These are phyloP conservation scores for Fraxinus baroniana DNA, from an alignment of 305 asterid genomes.

Conservation along the genomic window DNA sequence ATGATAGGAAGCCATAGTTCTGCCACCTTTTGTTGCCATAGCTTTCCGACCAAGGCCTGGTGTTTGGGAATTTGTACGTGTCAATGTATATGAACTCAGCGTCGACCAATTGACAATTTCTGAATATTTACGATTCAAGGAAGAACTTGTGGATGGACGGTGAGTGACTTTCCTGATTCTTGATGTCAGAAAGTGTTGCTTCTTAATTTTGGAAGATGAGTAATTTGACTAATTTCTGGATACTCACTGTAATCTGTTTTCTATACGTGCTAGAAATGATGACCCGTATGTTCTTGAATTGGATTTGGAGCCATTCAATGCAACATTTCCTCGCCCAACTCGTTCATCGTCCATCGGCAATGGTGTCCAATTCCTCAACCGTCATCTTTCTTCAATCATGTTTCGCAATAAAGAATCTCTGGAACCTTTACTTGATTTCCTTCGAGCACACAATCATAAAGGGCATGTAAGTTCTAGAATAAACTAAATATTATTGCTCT, in stretches of 20 bases:
- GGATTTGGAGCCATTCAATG: slow-evolving; percentile 98
- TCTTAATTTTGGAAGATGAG: background rate
- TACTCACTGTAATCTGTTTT: slow-evolving; percentile 20
- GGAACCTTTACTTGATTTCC: slow-evolving; percentile 91
- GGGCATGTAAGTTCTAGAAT: slow-evolving; percentile 66
- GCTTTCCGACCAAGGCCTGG: slow-evolving; percentile 99
- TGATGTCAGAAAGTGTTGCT: background rate
- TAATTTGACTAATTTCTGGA: background rate
- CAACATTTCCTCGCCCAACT: slow-evolving; percentile 83
- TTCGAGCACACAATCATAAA: slow-evolving; percentile 72
- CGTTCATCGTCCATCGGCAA: slow-evolving; percentile 91
- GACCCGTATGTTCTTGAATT: slow-evolving; percentile 72
- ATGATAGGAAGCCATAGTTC: slow-evolving; percentile 84
- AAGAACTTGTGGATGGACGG: slow-evolving; percentile 88
- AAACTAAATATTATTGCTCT: background rate
- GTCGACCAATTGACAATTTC: slow-evolving; percentile 87
- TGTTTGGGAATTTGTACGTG: slow-evolving; percentile 96
- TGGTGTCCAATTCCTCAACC: slow-evolving; percentile 96
- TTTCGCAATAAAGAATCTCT: slow-evolving; percentile 83
- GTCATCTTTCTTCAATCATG: slow-evolving; percentile 95
- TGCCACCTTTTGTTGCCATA: slow-evolving; percentile 95
- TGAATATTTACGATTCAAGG: slow-evolving; percentile 83
- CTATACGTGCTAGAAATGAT: slow-evolving; percentile 43
- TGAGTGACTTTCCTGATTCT: slow-evolving; percentile 39
- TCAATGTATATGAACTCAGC: slow-evolving; percentile 75